A percentile compares a stretch with the other conserved stretches of the same genome.
Conservation (phyloP, 768 basidiomycete species). For the Boletus vinaceobasis region DNA sequence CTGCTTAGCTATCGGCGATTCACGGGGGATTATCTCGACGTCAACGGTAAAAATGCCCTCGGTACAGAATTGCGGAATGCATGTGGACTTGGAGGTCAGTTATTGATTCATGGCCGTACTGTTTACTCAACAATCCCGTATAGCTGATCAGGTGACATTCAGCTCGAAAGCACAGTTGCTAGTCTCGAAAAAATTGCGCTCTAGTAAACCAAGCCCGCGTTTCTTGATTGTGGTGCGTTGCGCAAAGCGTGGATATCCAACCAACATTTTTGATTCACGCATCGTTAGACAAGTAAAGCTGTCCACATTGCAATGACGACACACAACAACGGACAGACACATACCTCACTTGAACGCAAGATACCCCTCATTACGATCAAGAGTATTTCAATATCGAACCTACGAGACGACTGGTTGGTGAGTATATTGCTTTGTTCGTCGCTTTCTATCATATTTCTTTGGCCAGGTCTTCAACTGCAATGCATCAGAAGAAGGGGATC, state of each 20-base stretch:
- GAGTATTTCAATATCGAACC: slow-evolving; percentile 79
- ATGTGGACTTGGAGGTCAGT: slow-evolving; percentile 72
- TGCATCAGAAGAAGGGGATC: slow-evolving; percentile 89
- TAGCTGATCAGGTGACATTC: slow-evolving; percentile 78
- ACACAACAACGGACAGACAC: slow-evolving; percentile 56
- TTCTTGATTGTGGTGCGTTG: slow-evolving; percentile 79
- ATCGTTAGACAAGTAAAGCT: slow-evolving; percentile 53
- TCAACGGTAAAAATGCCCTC: slow-evolving; percentile 76
- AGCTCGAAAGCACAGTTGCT: slow-evolving; percentile 79
- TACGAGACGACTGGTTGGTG: slow-evolving; percentile 96
- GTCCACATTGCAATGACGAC: slow-evolving; percentile 70
- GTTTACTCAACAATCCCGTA: neutral
- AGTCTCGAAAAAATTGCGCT: slow-evolving; percentile 80
- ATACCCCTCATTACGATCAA: slow-evolving; percentile 86
- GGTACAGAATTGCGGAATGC: slow-evolving; percentile 71
- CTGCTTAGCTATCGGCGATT: slow-evolving; percentile 91
- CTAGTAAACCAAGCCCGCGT: slow-evolving; percentile 89
- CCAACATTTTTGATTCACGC: neutral
- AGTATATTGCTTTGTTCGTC: slow-evolving; percentile 16
- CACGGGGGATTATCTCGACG: slow-evolving; percentile 92
- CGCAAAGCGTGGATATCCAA: slow-evolving; percentile 7
- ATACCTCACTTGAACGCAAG: slow-evolving; percentile 75
- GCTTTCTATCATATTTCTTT: slow-evolving; percentile 6
- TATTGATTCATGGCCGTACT: neutral
- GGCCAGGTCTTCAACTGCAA: slow-evolving; percentile 71